Conservation (phyloP, 2,329 filamentous ascomycete species). For the Penicillium griseofulvum region DNA sequence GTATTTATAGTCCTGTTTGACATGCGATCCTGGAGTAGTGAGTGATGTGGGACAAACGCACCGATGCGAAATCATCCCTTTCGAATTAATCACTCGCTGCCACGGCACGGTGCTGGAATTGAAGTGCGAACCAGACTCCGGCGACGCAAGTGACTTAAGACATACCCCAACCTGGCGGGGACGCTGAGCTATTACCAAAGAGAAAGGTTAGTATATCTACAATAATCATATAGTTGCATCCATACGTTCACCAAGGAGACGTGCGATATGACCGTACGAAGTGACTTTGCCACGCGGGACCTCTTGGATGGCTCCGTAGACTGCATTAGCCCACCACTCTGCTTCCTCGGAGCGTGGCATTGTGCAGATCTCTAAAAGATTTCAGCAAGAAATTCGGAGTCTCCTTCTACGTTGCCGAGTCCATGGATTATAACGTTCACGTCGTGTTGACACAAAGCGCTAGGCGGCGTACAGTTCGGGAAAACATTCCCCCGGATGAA, state of each 20-base stretch:
- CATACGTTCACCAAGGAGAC: slow-evolving; percentile 60
- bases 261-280: slow-evolving; percentile 74
- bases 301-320: slow-evolving; percentile 81
- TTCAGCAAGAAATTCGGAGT: not conserved
- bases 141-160: slow-evolving; percentile 75
- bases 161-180: slow-evolving; percentile 85
- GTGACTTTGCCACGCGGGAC: slow-evolving; percentile 82
- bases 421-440: not conserved
- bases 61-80: slow-evolving; percentile 82
- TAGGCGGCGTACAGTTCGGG: slow-evolving; percentile 18
- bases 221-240: slow-evolving; percentile 6
- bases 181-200: slow-evolving; percentile 56
- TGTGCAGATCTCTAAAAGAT: not conserved
- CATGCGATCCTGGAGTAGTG: not conserved
- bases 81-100: slow-evolving; percentile 89
- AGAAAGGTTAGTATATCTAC: not conserved
- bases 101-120: slow-evolving; percentile 81
- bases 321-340: slow-evolving; percentile 56
- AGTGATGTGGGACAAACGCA: slow-evolving; percentile 37
- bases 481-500: slow-evolving; percentile 23
- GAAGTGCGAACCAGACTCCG: slow-evolving; percentile 53
- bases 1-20: not conserved
- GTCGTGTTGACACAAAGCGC: not conserved
- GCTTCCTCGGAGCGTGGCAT: slow-evolving; percentile 51
- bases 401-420: not conserved